These are phyloP conservation scores for Keithomyces neogunnii DNA, from an alignment of 2,329 filamentous ascomycete genomes.

Conservation along the genomic window DNA sequence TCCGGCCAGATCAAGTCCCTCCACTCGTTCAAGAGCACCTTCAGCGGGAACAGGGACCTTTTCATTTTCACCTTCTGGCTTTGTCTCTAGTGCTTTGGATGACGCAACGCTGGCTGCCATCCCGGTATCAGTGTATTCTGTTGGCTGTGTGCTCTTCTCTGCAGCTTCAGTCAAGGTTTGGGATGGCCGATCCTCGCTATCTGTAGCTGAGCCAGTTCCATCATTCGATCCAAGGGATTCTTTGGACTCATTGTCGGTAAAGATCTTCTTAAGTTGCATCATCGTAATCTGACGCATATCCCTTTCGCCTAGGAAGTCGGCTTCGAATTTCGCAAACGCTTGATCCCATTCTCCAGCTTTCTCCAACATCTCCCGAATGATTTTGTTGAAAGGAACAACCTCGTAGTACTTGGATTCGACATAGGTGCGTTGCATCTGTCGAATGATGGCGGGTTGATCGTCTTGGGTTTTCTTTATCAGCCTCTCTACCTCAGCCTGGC, in stretches of 20 bases:
- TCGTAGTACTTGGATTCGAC: conserved; percentile 95
- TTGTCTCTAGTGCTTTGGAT: conserved; percentile 12
- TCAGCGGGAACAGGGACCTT: conserved; percentile 23
- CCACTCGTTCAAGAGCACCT: conserved; percentile 35
- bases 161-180: conserved; percentile 38
- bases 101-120: conserved; percentile 23
- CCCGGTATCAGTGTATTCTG: conserved; percentile 27
- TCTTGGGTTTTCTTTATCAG: conserved; percentile 74
- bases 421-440: conserved; percentile 80
- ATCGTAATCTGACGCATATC: conserved; percentile 89
- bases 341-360: conserved; percentile 91
- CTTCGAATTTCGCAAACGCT: conserved; percentile 82
- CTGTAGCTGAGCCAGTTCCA: conserved; percentile 47
- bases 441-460: conserved; percentile 66
- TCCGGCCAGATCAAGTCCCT: conserved; percentile 40
- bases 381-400: conserved; percentile 84
- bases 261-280: conserved; percentile 89
- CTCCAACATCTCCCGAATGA: conserved; percentile 83
- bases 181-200: conserved; percentile 38
- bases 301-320: conserved; percentile 90
- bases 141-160: conserved; percentile 36
- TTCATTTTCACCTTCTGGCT: conserved; percentile 17
- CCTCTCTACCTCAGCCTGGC: conserved; percentile 71
- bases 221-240: conserved; percentile 66
- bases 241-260: conserved; percentile 80